Percentiles rank a stretch among this genome's conserved stretches.
Evolutionary conservation across 129 eudicot genomes (phyloP).

Genomic region (Ambrosia artemisiifolia): DNA sequence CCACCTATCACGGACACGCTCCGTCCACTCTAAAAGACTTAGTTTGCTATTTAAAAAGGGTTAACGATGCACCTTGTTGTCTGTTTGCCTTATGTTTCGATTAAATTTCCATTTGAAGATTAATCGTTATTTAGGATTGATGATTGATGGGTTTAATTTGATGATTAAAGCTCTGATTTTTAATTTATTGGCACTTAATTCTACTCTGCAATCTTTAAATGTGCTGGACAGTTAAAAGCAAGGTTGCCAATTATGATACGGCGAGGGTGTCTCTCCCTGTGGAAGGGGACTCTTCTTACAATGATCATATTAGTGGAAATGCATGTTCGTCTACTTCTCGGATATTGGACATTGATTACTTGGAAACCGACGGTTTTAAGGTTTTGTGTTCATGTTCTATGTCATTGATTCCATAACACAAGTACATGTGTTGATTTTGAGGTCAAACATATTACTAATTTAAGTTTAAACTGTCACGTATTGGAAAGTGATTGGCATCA

Average conservation of each 20-base stretch:
- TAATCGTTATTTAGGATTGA: too few relatives aligned
- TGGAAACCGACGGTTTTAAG: slow-evolving; percentile 40
- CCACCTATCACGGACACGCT: too few relatives aligned
- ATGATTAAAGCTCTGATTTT: neutral
- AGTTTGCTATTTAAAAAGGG: too few relatives aligned
- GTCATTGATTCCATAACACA: neutral
- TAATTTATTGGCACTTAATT: neutral
- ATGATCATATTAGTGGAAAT: slow-evolving; percentile 37
- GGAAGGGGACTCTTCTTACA: slow-evolving; percentile 42
- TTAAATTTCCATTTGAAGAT: too few relatives aligned
- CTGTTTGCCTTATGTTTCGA: too few relatives aligned
- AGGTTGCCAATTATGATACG: slow-evolving; percentile 41
- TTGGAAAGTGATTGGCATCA: neutral
- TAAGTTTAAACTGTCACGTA: neutral
- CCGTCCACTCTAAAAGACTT: too few relatives aligned
- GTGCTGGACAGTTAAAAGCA: slow-evolving; percentile 54
- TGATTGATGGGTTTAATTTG: too few relatives aligned
- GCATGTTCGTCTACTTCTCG: slow-evolving; percentile 43
- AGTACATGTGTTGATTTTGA: neutral
- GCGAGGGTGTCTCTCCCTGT: slow-evolving; percentile 42
- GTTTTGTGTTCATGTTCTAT: slow-evolving; percentile 16
- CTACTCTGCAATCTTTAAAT: neutral
- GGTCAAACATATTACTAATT: slow-evolving; percentile 14
- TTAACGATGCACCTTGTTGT: too few relatives aligned
- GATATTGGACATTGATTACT: slow-evolving; percentile 46